phyloP scores from a whole-genome alignment of 257 asterid species.

The Cruciata laevipes region DNA sequence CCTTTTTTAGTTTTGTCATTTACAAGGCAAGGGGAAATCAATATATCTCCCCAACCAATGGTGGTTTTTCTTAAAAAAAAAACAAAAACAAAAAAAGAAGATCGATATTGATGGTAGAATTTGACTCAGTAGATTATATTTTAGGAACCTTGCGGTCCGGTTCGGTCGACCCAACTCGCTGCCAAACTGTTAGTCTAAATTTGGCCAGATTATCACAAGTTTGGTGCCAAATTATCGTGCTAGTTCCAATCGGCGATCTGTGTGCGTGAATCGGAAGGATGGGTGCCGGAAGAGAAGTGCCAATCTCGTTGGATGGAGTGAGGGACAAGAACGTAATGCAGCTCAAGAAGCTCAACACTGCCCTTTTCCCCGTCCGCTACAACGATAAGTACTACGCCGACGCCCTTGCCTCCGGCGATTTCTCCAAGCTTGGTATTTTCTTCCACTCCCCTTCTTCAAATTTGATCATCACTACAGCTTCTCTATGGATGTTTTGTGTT shows the following conservation, averaged over 20 bases:
- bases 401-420: constrained; percentile 80
- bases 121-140: neutral
- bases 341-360: constrained; percentile 80
- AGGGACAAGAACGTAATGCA: constrained; percentile 97
- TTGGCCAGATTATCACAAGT: neutral
- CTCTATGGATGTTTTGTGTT: too few species aligned
- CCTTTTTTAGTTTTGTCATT: too few species aligned
- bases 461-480: neutral
- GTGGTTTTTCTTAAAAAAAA: too few species aligned
- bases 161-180: neutral
- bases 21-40: too few species aligned
- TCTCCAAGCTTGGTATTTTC: constrained; percentile 73
- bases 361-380: constrained; percentile 85
- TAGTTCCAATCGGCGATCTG: constrained; percentile 1
- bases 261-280: constrained; percentile 16
- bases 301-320: constrained; percentile 68
- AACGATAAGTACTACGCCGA: constrained; percentile 84
- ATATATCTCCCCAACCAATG: too few species aligned
- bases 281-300: constrained; percentile 60
- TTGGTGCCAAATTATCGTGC: neutral
- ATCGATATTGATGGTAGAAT: too few species aligned
- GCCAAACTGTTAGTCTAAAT: neutral
- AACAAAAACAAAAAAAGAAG: too few species aligned
- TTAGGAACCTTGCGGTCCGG: neutral
- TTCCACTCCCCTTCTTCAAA: neutral